A percentile compares a stretch with the other conserved stretches of the same genome.
Conservation (phyloP, 73 alveolate species). For the Paramecium caudatum region DNA sequence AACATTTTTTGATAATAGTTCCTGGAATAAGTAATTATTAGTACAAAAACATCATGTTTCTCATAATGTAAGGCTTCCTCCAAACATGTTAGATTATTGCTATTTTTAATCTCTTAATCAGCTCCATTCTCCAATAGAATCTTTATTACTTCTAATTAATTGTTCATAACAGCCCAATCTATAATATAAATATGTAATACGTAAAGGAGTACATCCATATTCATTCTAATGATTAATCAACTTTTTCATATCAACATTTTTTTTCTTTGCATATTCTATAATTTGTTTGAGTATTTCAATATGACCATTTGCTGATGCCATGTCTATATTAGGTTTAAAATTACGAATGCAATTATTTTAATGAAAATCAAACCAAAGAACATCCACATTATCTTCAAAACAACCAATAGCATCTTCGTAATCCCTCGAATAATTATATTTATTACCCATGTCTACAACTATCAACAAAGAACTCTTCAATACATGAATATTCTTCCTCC, state of each 20-base stretch:
- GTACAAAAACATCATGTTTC: slow-evolving; percentile 6
- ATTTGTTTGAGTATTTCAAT: not conserved
- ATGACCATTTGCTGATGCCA: slow-evolving; percentile 60
- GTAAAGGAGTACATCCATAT: slow-evolving; percentile 52
- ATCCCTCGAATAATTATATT: not conserved
- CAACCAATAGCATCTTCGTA: slow-evolving; percentile 55
- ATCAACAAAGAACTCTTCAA: slow-evolving; percentile 48
- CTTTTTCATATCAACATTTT: not conserved
- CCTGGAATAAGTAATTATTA: not conserved
- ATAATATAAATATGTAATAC: not conserved
- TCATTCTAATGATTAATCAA: slow-evolving; percentile 38
- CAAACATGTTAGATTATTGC: not conserved
- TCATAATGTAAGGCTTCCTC: slow-evolving; percentile 2
- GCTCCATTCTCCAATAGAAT: slow-evolving; percentile 18
- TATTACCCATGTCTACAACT: slow-evolving; percentile 57
- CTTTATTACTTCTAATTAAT: not conserved
- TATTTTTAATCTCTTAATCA: not conserved
- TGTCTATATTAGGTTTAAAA: not conserved
- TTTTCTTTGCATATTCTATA: not conserved
- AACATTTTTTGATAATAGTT: slow-evolving; percentile 10
- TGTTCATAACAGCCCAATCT: slow-evolving; percentile 40
- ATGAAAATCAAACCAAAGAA: not conserved
- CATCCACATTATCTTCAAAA: slow-evolving; percentile 35
- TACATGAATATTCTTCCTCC: slow-evolving; percentile 45
- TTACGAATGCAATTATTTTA: slow-evolving; percentile 52